Conservation (phyloP, 148 eudicot species). For the Rhododendron ferrugineum region DNA sequence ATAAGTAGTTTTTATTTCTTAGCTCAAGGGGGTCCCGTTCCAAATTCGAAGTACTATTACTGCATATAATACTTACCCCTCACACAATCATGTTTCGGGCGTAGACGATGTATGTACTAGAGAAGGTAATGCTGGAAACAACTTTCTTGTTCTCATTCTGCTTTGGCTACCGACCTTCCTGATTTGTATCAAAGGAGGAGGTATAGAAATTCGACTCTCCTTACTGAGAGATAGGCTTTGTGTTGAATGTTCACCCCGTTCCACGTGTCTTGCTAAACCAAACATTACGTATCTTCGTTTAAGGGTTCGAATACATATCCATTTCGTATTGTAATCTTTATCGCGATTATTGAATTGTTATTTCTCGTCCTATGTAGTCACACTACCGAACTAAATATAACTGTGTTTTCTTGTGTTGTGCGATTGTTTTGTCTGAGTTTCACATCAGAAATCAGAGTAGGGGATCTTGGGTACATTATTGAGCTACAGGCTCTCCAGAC, state of each 20-base stretch:
- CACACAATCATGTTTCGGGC: not conserved
- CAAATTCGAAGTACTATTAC: not conserved
- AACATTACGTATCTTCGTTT: not conserved
- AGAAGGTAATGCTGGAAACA: not conserved
- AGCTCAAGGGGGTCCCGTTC: not conserved
- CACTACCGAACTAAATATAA: no score
- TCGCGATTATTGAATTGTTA: not conserved
- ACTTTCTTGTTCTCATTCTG: not conserved
- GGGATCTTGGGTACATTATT: no score
- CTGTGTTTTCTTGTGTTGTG: no score
- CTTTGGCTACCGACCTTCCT: not conserved
- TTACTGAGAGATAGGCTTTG: not conserved
- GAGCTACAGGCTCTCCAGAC: no score
- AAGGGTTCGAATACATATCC: not conserved
- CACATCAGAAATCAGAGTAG: no score
- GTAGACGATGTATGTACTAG: not conserved
- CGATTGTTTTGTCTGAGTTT: no score
- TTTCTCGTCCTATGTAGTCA: not conserved
- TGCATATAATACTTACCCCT: not conserved
- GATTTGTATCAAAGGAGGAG: not conserved
- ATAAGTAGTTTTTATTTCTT: not conserved
- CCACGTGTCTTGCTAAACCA: not conserved
- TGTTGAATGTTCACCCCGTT: not conserved
- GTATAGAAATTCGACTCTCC: not conserved
- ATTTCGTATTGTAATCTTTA: not conserved